A percentile compares a stretch with the other conserved stretches of the same genome.
These are phyloP conservation scores for Epicoccum nigrum DNA, from an alignment of 2,329 filamentous ascomycete genomes.

Conservation along the genomic window DNA sequence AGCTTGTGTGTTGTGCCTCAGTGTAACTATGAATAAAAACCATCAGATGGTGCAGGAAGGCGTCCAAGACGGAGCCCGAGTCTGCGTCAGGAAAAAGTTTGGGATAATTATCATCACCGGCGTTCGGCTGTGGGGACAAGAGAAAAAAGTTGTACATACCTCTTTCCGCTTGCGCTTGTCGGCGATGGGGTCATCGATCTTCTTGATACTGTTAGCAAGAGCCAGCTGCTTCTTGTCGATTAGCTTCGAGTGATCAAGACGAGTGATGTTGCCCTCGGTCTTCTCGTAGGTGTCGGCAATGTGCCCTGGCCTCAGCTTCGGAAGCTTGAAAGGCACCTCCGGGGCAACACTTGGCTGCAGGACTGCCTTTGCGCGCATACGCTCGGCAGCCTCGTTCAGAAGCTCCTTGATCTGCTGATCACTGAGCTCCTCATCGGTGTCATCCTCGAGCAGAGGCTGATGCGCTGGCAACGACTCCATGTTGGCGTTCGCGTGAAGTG, in stretches of 20 bases:
- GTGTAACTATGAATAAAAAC: constrained; percentile 77
- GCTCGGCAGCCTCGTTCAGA: constrained; percentile 66
- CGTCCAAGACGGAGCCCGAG: constrained; percentile 79
- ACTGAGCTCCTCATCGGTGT: constrained; percentile 57
- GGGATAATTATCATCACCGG: constrained; percentile 79
- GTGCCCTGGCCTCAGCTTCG: constrained; percentile 56
- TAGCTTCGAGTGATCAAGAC: constrained; percentile 59
- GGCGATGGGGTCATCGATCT: constrained; percentile 60
- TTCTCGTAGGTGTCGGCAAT: constrained; percentile 62
- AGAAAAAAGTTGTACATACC: constrained; percentile 52
- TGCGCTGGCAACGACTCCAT: constrained; percentile 47
- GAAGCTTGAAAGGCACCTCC: constrained; percentile 53
- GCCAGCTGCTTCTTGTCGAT: constrained; percentile 56
- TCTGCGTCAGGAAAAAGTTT: constrained; percentile 73
- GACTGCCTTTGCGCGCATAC: constrained; percentile 56
- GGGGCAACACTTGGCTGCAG: constrained; percentile 32
- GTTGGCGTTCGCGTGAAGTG: constrained; percentile 37
- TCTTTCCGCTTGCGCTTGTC: constrained; percentile 56
- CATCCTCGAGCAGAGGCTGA: constrained; percentile 39
- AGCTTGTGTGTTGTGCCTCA: constrained; percentile 54
- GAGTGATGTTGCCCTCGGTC: constrained; percentile 59
- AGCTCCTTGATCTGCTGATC: constrained; percentile 69
- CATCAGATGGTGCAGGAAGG: constrained; percentile 73
- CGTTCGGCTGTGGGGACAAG: constrained; percentile 39
- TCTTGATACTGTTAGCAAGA: constrained; percentile 56